Percentiles rank a stretch among this genome's conserved stretches.
Evolutionary conservation across 192 early-diverging fungal genomes (phyloP).

Genomic region (Linderina pennispora): DNA sequence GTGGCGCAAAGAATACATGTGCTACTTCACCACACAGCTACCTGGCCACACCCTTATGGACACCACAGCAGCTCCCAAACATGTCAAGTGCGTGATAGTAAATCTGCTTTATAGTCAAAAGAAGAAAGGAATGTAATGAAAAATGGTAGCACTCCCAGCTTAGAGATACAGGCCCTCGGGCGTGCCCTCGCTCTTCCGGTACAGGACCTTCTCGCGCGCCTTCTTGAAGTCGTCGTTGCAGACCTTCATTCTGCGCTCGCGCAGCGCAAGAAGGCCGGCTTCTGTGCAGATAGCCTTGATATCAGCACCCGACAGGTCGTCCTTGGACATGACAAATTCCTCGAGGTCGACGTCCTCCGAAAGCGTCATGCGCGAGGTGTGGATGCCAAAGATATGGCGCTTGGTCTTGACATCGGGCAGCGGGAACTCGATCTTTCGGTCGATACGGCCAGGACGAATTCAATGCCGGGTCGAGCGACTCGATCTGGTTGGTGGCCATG

Average conservation of each 20-base stretch:
- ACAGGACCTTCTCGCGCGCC: slow-evolving; percentile 98
- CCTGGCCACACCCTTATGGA: too few relatives aligned
- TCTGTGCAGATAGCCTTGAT: slow-evolving; percentile 99
- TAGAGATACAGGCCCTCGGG: slow-evolving; percentile 94
- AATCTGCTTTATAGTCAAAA: too few relatives aligned
- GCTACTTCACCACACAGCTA: too few relatives aligned
- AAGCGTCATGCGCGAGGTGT: slow-evolving; percentile 91
- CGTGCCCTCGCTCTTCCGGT: slow-evolving; percentile 97
- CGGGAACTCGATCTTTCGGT: slow-evolving; percentile 99
- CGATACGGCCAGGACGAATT: slow-evolving; percentile 96
- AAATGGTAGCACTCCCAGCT: neutral
- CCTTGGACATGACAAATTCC: slow-evolving; percentile 99
- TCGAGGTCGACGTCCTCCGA: slow-evolving; percentile 96
- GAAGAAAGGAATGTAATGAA: neutral
- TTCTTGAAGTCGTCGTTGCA: slow-evolving; percentile 95
- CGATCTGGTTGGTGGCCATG: slow-evolving; percentile 98
- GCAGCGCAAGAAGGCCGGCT: slow-evolving; percentile 92
- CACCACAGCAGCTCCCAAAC: too few relatives aligned
- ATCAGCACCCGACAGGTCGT: slow-evolving; percentile 97
- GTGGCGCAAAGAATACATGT: too few relatives aligned
- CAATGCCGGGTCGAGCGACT: slow-evolving; percentile 94
- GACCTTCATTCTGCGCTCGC: slow-evolving; percentile 98
- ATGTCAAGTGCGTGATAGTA: too few relatives aligned
- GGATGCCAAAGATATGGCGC: slow-evolving; percentile 95
- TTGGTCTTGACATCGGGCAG: slow-evolving; percentile 95